phyloP scores from a whole-genome alignment of 139 green algal genomes.

The Volvox reticuliferus region DNA sequence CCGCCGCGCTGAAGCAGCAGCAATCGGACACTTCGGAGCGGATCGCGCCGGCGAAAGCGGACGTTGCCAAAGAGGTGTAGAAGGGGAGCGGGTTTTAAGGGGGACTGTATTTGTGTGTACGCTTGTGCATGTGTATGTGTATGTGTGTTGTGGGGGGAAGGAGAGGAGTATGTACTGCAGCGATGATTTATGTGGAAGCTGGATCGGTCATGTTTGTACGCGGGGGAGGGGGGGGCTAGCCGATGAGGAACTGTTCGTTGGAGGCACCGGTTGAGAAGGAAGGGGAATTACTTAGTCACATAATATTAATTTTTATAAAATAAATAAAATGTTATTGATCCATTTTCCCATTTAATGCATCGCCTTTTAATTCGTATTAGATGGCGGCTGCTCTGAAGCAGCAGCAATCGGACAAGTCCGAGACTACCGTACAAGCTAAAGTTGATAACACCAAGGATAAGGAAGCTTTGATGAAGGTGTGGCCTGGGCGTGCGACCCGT shows the following conservation, averaged over 20 bases:
- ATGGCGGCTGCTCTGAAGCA: constrained; percentile 36
- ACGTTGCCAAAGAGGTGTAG: background rate
- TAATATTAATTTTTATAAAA: too few species aligned
- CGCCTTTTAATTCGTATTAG: background rate
- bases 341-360: too few species aligned
- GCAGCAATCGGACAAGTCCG: constrained; percentile 46
- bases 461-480: constrained; percentile 35
- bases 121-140: background rate
- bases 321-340: too few species aligned
- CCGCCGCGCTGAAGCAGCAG: constrained; percentile 38
- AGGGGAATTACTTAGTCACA: too few species aligned
- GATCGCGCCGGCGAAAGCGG: background rate
- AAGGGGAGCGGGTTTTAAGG: background rate
- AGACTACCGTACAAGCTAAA: background rate
- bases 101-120: background rate
- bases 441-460: background rate
- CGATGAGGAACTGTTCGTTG: too few species aligned
- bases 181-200: too few species aligned
- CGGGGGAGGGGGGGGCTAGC: too few species aligned
- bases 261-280: too few species aligned
- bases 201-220: too few species aligned
- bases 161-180: background rate
- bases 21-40: constrained; percentile 40
- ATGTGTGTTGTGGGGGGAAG: background rate
- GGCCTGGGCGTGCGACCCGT: background rate